These are phyloP conservation scores for Thecamonas trahens DNA, from an alignment of 78 protist species.

Conservation along the genomic window DNA sequence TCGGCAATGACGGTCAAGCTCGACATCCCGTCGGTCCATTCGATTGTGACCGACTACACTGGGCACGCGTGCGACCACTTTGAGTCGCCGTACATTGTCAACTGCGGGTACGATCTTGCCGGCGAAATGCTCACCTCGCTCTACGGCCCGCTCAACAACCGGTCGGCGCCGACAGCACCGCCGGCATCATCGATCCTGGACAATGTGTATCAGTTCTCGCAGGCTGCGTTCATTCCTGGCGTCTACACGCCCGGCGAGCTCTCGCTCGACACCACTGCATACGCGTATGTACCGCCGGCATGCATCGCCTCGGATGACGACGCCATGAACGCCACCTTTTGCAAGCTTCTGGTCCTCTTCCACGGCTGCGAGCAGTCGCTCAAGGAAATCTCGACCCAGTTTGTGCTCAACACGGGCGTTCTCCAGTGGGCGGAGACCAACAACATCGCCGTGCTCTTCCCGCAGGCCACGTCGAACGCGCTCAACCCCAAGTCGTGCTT, in stretches of 20 bases:
- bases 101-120: constrained; percentile 29
- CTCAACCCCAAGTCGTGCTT: constrained; percentile 42
- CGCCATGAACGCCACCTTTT: not conserved
- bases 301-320: not conserved
- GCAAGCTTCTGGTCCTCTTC: constrained; percentile 28
- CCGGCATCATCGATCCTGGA: not conserved
- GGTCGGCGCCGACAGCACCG: not conserved
- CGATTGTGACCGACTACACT: constrained; percentile 2
- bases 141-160: not conserved
- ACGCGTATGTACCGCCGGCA: constrained; percentile 14
- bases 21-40: constrained; percentile 20
- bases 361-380: constrained; percentile 36
- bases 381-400: not conserved
- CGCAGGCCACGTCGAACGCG: too few species aligned
- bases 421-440: constrained; percentile 43
- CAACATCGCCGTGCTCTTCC: constrained; percentile 37
- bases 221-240: too few species aligned
- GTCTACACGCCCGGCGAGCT: not conserved
- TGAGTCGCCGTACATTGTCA: constrained; percentile 35
- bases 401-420: constrained; percentile 12
- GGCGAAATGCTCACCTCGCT: constrained; percentile 11
- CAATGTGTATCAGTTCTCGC: not conserved
- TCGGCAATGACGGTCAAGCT: not conserved
- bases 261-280: not conserved
- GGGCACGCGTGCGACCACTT: constrained; percentile 21